Base-by-base conservation (phyloP, 1,139 yeast species). In the Blastobotrys niveus region DNA sequence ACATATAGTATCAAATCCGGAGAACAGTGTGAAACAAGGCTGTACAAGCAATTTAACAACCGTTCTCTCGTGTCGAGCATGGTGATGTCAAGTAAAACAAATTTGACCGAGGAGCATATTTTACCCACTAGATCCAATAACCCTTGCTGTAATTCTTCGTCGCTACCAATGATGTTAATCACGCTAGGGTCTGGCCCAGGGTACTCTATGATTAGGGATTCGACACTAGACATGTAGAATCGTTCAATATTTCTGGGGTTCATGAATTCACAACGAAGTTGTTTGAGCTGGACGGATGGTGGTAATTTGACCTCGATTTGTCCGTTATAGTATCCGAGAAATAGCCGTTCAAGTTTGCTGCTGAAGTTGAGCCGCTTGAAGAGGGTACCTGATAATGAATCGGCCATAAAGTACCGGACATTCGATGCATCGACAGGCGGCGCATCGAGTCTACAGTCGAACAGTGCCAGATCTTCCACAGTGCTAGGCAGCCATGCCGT, bases 401-500 rank as follows among this genome's bases (percentile, higher is more conserved):
- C 35, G 12, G 21, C 30, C 34, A 41, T 35, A 8, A 41, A 21
- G 18, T 41, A 41, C n/a, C 24, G 19, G 2, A 41, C 30, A 29
- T 35, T 20, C 4, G 39, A 8, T 12, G 20, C 14, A 12, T 35
- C 40, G 12, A 39, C 12, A 6, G 18, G 14, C 14, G 37, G 37
- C 8, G n/a, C 31, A 6, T 26, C 31, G 8, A 12, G 6, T 2
- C 5, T 9, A 18, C 40, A 17, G 5, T 29, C 34, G 19, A 34
- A 41, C 20, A 41, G 9, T 27, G 40, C 44, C 21, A 41, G 18
- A 21, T 41, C 40, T 19, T 34, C 25, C 12, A 41, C 40, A 9
- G 31, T 20, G 12, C n/a, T 22, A 2, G 44, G 44, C n/a, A 41
- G 17, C 39, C 39, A 41, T n/a, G n/a, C n/a, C n/a, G n/a, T n/a